Percentiles rank a stretch among this genome's conserved stretches.
phyloP scores from a whole-genome alignment of 108 stramenopile genomes.

The Halocafeteria seosinensis region DNA sequence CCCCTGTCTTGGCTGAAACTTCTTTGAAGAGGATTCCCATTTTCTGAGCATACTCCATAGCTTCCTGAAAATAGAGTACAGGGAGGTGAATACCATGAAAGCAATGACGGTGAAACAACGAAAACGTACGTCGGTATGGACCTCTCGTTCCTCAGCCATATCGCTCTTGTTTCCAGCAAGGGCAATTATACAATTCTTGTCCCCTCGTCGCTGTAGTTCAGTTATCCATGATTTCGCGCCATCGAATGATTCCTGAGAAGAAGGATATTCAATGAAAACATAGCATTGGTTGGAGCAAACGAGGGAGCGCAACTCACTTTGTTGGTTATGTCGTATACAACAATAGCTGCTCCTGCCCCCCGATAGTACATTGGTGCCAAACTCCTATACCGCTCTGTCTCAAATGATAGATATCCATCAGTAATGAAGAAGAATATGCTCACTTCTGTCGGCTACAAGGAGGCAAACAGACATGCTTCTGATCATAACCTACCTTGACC shows the following conservation, averaged over 20 bases:
- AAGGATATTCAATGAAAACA: too few species aligned
- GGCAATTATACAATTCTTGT: slow-evolving; percentile 90
- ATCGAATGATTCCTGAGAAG: slow-evolving; percentile 71
- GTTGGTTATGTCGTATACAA: slow-evolving; percentile 40
- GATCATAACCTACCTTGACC: slow-evolving; percentile 61
- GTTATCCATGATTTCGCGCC: slow-evolving; percentile 97
- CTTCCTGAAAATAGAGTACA: slow-evolving; percentile 38
- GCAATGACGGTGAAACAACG: too few species aligned
- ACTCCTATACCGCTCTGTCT: slow-evolving; percentile 39
- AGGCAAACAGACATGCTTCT: too few species aligned
- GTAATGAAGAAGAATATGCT: too few species aligned
- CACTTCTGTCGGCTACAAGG: too few species aligned
- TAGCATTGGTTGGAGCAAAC: too few species aligned
- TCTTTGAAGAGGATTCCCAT: slow-evolving; percentile 5
- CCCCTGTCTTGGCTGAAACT: slow-evolving; percentile 13
- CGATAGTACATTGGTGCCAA: slow-evolving; percentile 54
- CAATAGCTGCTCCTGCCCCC: slow-evolving; percentile 18
- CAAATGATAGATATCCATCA: too few species aligned
- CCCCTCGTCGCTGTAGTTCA: slow-evolving; percentile 87
- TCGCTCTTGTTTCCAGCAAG: slow-evolving; percentile 89
- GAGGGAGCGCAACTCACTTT: too few species aligned
- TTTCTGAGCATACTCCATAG: slow-evolving; percentile 12
- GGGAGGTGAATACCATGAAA: too few species aligned
- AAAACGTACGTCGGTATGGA: too few species aligned
- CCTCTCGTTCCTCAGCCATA: slow-evolving; percentile 52